phyloP scores from a whole-genome alignment of 352 stramenopile genomes.

The Globisporangium iwayamae region DNA sequence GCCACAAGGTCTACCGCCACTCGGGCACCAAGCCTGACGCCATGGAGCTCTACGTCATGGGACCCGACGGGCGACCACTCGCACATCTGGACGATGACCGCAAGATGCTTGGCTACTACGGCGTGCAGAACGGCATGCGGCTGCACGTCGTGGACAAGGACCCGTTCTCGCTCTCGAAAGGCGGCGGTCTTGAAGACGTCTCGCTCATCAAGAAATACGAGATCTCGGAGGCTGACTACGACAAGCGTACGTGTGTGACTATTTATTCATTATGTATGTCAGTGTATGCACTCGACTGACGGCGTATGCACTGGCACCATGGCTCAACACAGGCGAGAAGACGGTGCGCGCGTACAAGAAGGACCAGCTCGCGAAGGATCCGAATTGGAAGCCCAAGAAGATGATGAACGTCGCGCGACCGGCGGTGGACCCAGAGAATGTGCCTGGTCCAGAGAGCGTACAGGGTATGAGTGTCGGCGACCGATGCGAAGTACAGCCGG shows the following conservation, averaged over 20 bases:
- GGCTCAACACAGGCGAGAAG: conserved; percentile 78
- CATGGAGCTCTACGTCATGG: conserved; percentile 73
- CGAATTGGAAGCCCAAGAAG: conserved; percentile 91
- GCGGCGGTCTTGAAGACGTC: conserved; percentile 95
- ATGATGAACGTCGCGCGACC: conserved; percentile 52
- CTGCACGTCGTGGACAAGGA: conserved; percentile 96
- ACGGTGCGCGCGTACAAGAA: conserved; percentile 96
- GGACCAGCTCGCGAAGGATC: conserved; percentile 94
- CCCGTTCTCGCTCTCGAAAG: conserved; percentile 93
- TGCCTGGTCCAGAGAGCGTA: conserved; percentile 70
- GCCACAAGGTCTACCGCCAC: conserved; percentile 93
- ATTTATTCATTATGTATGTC: neutral
- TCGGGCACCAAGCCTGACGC: conserved; percentile 92
- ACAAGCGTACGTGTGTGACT: conserved; percentile 81
- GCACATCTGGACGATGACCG: conserved; percentile 66
- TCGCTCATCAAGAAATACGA: conserved; percentile 97
- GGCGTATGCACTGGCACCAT: neutral
- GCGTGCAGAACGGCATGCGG: conserved; percentile 88
- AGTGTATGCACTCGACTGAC: neutral
- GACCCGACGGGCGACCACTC: conserved; percentile 42
- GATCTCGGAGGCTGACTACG: conserved; percentile 98
- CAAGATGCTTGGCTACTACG: conserved; percentile 91
- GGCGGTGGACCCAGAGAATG: conserved; percentile 30
- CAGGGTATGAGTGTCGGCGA: conserved; percentile 86
- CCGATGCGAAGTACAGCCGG: conserved; percentile 96